phyloP scores from a whole-genome alignment of 2,329 filamentous ascomycete genomes.

The Hypomyces perniciosus region DNA sequence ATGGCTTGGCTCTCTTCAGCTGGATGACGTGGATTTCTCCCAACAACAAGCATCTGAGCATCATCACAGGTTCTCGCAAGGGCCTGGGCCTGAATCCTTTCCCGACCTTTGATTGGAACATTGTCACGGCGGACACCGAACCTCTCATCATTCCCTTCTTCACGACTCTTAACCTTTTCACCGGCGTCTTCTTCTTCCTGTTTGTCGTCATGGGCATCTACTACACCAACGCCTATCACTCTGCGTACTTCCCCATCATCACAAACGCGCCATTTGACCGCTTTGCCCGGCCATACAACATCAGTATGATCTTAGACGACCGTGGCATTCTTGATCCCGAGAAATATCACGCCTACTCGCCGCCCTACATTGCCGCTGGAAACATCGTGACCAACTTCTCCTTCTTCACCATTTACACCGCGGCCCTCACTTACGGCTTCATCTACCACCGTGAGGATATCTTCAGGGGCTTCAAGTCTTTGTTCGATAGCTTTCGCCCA shows the following conservation, averaged over 20 bases:
- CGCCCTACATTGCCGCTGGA: constrained; percentile 34
- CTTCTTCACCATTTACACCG: constrained; percentile 38
- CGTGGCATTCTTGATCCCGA: constrained; percentile 30
- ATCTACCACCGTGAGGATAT: constrained; percentile 37
- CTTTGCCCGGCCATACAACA: constrained; percentile 33
- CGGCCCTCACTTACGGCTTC: constrained; percentile 33
- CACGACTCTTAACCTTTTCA: constrained; percentile 29
- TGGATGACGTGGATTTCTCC: constrained; percentile 51
- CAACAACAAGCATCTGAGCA: constrained; percentile 30
- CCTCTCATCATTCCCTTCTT: constrained; percentile 35
- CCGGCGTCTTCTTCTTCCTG: constrained; percentile 24
- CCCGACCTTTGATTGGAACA: constrained; percentile 40
- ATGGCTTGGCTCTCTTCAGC: constrained; percentile 40
- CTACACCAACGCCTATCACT: constrained; percentile 30
- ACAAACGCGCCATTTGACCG: constrained; percentile 35
- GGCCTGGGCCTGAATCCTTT: constrained; percentile 37
- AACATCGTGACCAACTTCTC: constrained; percentile 31
- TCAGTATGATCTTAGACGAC: constrained; percentile 28
- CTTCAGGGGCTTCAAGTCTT: constrained; percentile 10
- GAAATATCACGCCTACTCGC: constrained; percentile 37
- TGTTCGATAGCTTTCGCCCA: constrained; percentile 3
- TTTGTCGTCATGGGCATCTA: constrained; percentile 26
- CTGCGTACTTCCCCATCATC: constrained; percentile 35
- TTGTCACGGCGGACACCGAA: constrained; percentile 25
- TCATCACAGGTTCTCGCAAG: constrained; percentile 30